Evolutionary conservation across 2,329 filamentous ascomycete species (phyloP).

Genomic region (Colletotrichum trifolii): DNA sequence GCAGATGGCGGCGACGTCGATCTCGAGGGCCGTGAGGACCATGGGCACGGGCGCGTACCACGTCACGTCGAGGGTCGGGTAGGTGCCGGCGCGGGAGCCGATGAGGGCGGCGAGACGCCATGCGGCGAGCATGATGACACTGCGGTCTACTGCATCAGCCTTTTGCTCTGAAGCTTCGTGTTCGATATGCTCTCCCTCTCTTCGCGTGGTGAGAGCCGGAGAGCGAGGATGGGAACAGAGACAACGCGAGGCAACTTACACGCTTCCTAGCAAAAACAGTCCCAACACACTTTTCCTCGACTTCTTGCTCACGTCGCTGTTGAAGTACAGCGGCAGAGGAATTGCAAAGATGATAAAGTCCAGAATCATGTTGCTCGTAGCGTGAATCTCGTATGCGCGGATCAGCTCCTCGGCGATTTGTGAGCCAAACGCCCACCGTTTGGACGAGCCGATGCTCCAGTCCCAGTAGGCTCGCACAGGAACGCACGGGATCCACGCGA

Average conservation of each 20-base stretch:
- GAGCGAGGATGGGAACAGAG: too few species aligned
- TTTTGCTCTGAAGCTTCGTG: too few species aligned
- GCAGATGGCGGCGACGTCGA: conserved; percentile 40
- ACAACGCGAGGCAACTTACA: conserved; percentile 40
- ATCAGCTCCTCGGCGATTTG: conserved; percentile 39
- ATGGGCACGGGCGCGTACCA: conserved; percentile 48
- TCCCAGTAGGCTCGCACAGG: conserved; percentile 47
- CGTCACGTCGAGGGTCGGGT: conserved; percentile 48
- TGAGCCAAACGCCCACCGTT: conserved; percentile 46
- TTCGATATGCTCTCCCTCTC: too few species aligned
- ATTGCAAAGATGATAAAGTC: conserved; percentile 47
- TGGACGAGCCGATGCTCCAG: conserved; percentile 28
- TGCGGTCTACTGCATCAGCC: not conserved
- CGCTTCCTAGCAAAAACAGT: conserved; percentile 45
- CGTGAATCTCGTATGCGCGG: conserved; percentile 43
- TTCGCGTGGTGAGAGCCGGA: too few species aligned
- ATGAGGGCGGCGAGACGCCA: conserved; percentile 46
- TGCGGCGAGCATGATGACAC: conserved; percentile 40
- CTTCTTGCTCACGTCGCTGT: conserved; percentile 41
- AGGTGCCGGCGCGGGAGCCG: conserved; percentile 44
- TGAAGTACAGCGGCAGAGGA: conserved; percentile 45
- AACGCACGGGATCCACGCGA: conserved; percentile 47
- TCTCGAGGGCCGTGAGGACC: conserved; percentile 47
- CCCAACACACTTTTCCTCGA: conserved; percentile 44
- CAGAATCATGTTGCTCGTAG: conserved; percentile 45